phyloP scores from a whole-genome alignment of 306 rosid genomes.

The Cicer cuneatum region DNA sequence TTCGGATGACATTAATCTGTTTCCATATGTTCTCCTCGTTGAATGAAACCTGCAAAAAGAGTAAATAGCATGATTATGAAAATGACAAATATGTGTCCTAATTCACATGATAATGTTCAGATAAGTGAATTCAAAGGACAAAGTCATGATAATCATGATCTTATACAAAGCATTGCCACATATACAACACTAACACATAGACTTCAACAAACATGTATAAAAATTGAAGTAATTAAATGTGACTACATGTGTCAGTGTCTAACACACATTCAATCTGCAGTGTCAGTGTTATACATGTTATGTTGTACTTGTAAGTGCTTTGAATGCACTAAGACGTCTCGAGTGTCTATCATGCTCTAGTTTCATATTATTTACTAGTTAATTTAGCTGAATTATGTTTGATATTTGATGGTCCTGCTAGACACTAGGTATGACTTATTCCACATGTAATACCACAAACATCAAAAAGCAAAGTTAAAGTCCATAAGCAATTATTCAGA shows the following conservation, averaged over 20 bases:
- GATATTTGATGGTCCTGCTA: not conserved
- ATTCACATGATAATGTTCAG: not conserved
- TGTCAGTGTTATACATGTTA: no score
- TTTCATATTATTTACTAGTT: not conserved
- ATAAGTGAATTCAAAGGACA: not conserved
- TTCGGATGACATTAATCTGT: constrained; percentile 52
- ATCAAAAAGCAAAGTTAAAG: constrained; percentile 9
- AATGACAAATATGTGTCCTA: constrained; percentile 1
- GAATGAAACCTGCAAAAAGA: constrained; percentile 49
- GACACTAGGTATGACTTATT: not conserved
- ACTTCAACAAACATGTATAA: no score
- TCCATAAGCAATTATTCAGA: constrained; percentile 17
- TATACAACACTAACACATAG: no score
- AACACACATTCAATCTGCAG: no score
- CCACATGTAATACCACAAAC: not conserved
- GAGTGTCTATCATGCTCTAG: not conserved
- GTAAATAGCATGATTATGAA: not conserved
- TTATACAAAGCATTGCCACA: no score
- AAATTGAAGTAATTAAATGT: no score
- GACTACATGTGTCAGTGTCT: no score
- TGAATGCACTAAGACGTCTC: no score
- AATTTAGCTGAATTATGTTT: not conserved
- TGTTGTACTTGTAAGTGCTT: no score
- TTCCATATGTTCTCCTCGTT: constrained; percentile 61
- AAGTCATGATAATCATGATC: constrained; percentile 3